These are phyloP conservation scores for Myochromella boudieri DNA, from an alignment of 768 basidiomycete species.

Conservation along the genomic window DNA sequence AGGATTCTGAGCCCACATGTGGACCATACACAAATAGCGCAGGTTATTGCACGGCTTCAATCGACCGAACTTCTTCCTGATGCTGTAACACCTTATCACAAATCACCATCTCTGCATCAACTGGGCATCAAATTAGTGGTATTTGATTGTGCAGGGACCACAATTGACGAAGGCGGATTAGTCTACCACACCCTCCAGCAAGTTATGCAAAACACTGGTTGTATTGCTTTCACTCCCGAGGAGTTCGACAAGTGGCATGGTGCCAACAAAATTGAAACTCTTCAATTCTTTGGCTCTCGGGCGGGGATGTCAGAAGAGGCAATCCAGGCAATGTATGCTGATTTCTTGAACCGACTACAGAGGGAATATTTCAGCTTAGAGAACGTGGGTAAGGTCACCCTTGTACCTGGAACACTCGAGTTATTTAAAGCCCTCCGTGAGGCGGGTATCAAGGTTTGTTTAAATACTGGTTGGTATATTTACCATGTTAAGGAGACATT, in stretches of 20 bases:
- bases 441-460: conserved; percentile 12
- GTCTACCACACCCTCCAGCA: conserved; percentile 11
- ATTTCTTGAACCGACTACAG: conserved; percentile 6
- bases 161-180: conserved; percentile 12
- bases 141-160: conserved; percentile 15
- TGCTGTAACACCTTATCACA: not conserved
- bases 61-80: not conserved
- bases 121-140: conserved; percentile 12
- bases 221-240: conserved; percentile 9
- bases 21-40: conserved; percentile 7
- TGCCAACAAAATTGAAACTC: conserved; percentile 11
- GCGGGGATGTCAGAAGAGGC: conserved; percentile 10
- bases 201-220: conserved; percentile 10
- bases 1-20: not conserved
- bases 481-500: not conserved
- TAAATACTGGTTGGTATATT: conserved; percentile 9
- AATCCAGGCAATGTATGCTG: conserved; percentile 9
- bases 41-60: conserved; percentile 2
- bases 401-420: conserved; percentile 6
- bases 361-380: conserved; percentile 8
- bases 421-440: conserved; percentile 3
- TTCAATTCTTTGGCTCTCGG: conserved; percentile 9
- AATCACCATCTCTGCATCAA: conserved; percentile 9
- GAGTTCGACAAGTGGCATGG: conserved; percentile 14
- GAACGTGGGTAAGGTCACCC: conserved; percentile 3